phyloP scores from a whole-genome alignment of 768 basidiomycete genomes.

The Lactifluus subvellereus region DNA sequence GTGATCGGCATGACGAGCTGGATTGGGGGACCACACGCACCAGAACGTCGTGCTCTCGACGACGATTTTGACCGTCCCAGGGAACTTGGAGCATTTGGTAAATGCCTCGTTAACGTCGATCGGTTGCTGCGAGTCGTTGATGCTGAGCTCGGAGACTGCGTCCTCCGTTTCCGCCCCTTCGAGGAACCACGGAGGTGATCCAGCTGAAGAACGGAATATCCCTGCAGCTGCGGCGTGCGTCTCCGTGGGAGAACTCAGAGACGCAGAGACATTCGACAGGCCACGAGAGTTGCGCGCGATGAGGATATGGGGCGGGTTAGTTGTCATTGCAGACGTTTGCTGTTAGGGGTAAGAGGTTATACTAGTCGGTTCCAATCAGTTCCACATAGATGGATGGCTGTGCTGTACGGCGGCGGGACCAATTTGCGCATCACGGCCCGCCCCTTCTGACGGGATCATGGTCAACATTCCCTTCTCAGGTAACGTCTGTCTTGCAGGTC shows the following conservation, averaged over 20 bases:
- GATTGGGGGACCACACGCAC: conserved; percentile 40
- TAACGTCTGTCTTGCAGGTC: no score
- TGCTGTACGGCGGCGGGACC: neutral
- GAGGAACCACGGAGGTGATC: conserved; percentile 73
- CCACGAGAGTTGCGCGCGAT: conserved; percentile 83
- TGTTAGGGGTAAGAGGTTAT: neutral
- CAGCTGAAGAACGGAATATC: conserved; percentile 67
- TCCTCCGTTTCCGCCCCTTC: conserved; percentile 70
- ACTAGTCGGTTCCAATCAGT: neutral
- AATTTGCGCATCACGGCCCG: neutral
- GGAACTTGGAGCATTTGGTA: conserved; percentile 56
- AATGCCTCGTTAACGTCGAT: conserved; percentile 84
- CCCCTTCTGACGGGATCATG: neutral
- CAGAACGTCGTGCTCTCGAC: conserved; percentile 89
- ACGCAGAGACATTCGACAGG: conserved; percentile 66
- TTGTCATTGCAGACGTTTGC: conserved; percentile 40
- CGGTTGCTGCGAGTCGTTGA: conserved; percentile 54
- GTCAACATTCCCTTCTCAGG: neutral
- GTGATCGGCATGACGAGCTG: conserved; percentile 15
- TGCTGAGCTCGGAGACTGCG: conserved; percentile 60
- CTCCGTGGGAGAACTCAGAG: conserved; percentile 80
- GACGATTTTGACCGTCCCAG: conserved; percentile 86
- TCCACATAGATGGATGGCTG: neutral
- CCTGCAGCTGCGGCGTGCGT: conserved; percentile 85
- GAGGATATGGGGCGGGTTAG: conserved; percentile 82